Base-by-base conservation (phyloP, 73 alveolate species). In the Tetrahymena thermophila region DNA sequence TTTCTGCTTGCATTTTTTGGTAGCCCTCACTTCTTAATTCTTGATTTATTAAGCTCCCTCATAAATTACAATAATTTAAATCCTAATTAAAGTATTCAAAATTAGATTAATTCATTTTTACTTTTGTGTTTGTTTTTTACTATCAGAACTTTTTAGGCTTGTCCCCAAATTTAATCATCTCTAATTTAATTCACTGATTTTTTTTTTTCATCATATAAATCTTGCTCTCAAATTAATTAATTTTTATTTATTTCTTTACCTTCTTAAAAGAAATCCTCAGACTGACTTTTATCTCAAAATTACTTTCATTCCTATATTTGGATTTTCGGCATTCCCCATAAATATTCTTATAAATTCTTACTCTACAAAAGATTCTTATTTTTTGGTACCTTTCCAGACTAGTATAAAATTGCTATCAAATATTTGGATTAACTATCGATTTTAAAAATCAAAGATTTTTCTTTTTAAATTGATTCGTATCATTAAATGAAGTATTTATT, bases 81-180 rank as follows among this genome's bases (percentile, higher is more conserved):
- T 50, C 89, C 35, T 71, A 71, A 71, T 71, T 71, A 71, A 71
- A 71, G 89, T 71, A 71, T 71, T 71, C 89, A 28, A 71, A 71
- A 71, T 71, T 71, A 71, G 89, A 71, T 71, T 71, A 71, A 71
- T 71, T 71, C 89, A 71, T 71, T 71, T 71, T 71, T 17, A 71
- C 89, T 71, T 71, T 71, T 71, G 44, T 40, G 4, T 40, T 3
- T 25, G 37, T 71, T 71, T 28, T n/a, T 71, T 28, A 16, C 37
- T n/a, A 71, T 71, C 37, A 71, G 89, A n/a, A 71, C 89, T 71
- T 13, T 71, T 31, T 71, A 13, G 37, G 89, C 21, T 71, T 71
- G 89, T 71, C 89, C 89, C 89, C 89, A 71, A 71, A 71, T 71
- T 71, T 71, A 71, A 71, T 71, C 89, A 71, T 71, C 83, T 50